phyloP scores from a whole-genome alignment of 2,329 filamentous ascomycete species.

The Exophiala aquamarina region DNA sequence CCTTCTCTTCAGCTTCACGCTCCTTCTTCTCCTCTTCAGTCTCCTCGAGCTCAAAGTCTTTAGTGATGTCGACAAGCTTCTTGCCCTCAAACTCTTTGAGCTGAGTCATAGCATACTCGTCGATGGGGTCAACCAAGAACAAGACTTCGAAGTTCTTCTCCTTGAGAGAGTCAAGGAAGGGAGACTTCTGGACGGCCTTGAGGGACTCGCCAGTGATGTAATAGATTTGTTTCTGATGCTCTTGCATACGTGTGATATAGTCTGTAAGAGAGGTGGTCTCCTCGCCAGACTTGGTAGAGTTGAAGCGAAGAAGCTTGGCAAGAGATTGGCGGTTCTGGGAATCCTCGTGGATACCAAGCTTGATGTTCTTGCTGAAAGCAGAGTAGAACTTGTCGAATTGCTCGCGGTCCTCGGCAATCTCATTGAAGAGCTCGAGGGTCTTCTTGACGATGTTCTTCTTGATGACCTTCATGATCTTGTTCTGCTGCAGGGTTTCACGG shows the following conservation, averaged over 20 bases:
- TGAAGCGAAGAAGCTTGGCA: conserved; percentile 98
- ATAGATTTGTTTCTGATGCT: conserved; percentile 99
- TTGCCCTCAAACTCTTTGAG: conserved; percentile 99
- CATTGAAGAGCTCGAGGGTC: conserved; percentile 97
- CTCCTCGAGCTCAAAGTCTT: conserved; percentile 99
- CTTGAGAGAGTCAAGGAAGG: conserved; percentile 98
- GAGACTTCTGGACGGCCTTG: conserved; percentile 96
- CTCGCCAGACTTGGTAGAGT: conserved; percentile 97
- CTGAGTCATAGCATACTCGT: conserved; percentile 99
- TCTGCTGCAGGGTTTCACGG: conserved; percentile 99
- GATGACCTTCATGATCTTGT: conserved; percentile 99
- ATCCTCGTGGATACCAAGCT: conserved; percentile 99
- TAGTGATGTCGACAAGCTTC: conserved; percentile 99
- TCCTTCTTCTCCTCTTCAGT: conserved; percentile 98
- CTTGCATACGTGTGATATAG: conserved; percentile 98
- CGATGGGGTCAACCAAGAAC: conserved; percentile 98
- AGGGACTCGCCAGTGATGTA: conserved; percentile 99
- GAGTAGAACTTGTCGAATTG: conserved; percentile 99
- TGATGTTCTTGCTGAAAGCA: conserved; percentile 99
- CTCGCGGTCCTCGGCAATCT: conserved; percentile 99
- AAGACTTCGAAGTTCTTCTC: conserved; percentile 99
- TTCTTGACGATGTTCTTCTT: conserved; percentile 99
- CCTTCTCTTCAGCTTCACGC: conserved; percentile 97
- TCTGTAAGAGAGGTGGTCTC: conserved; percentile 92
- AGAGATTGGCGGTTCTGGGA: conserved; percentile 90